Percentiles rank a stretch among this genome's conserved stretches.
These are phyloP conservation scores for Millerozyma miso DNA, from an alignment of 805 yeast genomes.

Conservation along the genomic window DNA sequence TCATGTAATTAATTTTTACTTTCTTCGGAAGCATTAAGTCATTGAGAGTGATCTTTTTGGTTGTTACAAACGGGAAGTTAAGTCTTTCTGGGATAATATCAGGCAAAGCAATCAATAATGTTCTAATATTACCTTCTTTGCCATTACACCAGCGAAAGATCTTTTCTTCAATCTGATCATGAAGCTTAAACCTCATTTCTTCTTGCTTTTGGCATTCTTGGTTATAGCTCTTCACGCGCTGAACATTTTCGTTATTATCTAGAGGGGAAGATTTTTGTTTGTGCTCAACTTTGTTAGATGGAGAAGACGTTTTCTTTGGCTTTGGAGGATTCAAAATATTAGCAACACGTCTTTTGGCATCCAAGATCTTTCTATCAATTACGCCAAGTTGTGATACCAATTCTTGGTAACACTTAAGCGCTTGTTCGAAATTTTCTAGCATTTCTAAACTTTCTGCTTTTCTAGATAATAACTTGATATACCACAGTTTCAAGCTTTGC, in stretches of 20 bases:
- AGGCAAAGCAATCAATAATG: slow-evolving; percentile 66
- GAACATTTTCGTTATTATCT: slow-evolving; percentile 21
- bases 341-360: slow-evolving; percentile 77
- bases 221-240: slow-evolving; percentile 47
- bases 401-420: slow-evolving; percentile 56
- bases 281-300: slow-evolving; percentile 8
- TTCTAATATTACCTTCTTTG: slow-evolving; percentile 77
- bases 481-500: slow-evolving; percentile 61
- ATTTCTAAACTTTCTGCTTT: slow-evolving; percentile 85
- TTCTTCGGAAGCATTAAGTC: slow-evolving; percentile 87
- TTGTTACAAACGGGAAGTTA: slow-evolving; percentile 26
- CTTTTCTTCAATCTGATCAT: slow-evolving; percentile 56
- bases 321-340: slow-evolving; percentile 55
- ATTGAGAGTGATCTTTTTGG: slow-evolving; percentile 47
- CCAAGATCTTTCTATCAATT: slow-evolving; percentile 60
- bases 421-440: slow-evolving; percentile 62
- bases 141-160: slow-evolving; percentile 65
- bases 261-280: slow-evolving; percentile 5
- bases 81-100: slow-evolving; percentile 47
- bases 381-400: slow-evolving; percentile 63
- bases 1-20: slow-evolving; percentile 80
- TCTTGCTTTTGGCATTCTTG: slow-evolving; percentile 44
- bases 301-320: slow-evolving; percentile 8
- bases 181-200: slow-evolving; percentile 45
- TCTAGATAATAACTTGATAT: slow-evolving; percentile 64